phyloP scores from a whole-genome alignment of 352 stramenopile species.

The Globisporangium cystogenes region DNA sequence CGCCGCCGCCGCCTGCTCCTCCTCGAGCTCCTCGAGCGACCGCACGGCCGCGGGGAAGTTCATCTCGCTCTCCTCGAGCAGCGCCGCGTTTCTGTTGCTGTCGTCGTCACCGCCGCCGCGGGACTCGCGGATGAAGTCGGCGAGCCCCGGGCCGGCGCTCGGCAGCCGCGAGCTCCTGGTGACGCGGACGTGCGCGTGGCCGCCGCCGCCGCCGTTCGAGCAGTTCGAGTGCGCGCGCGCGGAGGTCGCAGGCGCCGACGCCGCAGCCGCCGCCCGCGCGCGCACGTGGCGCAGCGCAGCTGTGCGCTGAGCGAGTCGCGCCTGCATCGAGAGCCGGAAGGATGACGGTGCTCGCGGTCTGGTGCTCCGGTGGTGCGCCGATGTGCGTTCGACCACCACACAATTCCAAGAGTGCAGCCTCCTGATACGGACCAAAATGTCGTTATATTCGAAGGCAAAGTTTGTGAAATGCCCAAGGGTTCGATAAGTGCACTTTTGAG shows the following conservation, averaged over 20 bases:
- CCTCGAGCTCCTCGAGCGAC: slow-evolving; percentile 53
- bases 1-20: slow-evolving; percentile 9
- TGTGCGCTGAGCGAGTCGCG: not conserved
- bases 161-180: slow-evolving; percentile 27
- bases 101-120: slow-evolving; percentile 17
- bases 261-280: not conserved
- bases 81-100: slow-evolving; percentile 13
- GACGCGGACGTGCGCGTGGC: slow-evolving; percentile 30
- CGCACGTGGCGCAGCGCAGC: not conserved
- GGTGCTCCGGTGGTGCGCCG: too few species aligned
- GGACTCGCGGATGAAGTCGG: slow-evolving; percentile 67
- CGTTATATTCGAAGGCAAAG: too few species aligned
- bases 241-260: too few species aligned
- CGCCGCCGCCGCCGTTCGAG: slow-evolving; percentile 11
- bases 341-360: too few species aligned
- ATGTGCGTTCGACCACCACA: too few species aligned
- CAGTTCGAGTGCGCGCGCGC: slow-evolving; percentile 23
- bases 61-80: slow-evolving; percentile 61
- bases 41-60: slow-evolving; percentile 55
- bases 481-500: too few species aligned
- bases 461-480: too few species aligned
- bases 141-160: slow-evolving; percentile 39
- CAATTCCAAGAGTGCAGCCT: too few species aligned
- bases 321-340: too few species aligned
- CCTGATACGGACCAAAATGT: too few species aligned